These are phyloP conservation scores for Fabrea salina DNA, from an alignment of 169 alveolate species.

Conservation along the genomic window DNA sequence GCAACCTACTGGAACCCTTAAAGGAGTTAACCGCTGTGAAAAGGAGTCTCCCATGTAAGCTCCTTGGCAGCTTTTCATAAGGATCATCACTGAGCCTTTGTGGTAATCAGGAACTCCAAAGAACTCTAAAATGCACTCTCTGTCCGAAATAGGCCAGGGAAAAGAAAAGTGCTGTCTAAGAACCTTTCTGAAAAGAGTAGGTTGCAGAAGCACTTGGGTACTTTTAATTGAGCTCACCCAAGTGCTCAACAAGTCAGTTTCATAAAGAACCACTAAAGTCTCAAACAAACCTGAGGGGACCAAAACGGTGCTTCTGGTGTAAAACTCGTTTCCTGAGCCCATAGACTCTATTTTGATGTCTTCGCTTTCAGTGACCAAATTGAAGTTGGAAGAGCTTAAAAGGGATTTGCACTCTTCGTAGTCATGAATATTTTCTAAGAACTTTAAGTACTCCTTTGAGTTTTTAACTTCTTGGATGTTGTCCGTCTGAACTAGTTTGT, in stretches of 20 bases:
- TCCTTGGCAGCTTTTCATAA: too few relatives aligned
- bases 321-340: neutral
- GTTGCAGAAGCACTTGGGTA: neutral
- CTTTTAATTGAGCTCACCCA: neutral
- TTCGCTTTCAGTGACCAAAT: neutral
- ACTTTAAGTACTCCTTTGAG: too few relatives aligned
- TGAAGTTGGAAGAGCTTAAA: too few relatives aligned
- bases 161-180: neutral
- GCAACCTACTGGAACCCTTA: neutral
- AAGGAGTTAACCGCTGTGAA: neutral
- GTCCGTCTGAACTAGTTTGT: too few relatives aligned
- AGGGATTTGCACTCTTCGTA: too few relatives aligned
- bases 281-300: neutral
- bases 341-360: neutral
- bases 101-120: neutral
- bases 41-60: neutral
- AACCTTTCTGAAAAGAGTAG: neutral
- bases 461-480: too few relatives aligned
- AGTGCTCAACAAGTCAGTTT: neutral
- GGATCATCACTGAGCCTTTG: neutral
- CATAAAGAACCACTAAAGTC: neutral
- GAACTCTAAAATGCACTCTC: neutral
- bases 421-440: too few relatives aligned
- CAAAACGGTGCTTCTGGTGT: neutral
- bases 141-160: neutral